Conservation (phyloP, 2,329 filamentous ascomycete species). For the Botrytis byssoidea region DNA sequence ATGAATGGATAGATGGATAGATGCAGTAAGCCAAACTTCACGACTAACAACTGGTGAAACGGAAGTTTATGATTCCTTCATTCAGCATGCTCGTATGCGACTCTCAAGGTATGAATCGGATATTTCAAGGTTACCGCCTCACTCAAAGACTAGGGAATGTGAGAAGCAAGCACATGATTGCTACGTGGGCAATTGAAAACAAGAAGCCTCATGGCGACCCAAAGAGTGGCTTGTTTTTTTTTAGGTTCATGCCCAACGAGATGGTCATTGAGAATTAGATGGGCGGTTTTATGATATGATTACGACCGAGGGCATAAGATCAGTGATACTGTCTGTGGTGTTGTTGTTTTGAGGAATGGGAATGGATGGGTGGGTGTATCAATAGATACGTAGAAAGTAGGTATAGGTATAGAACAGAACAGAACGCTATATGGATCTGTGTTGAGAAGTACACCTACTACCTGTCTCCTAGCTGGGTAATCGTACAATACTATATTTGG, state of each 20-base stretch:
- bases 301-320: background rate
- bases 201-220: slow-evolving; percentile 16
- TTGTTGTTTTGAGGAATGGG: background rate
- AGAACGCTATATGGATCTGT: background rate
- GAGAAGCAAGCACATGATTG: slow-evolving; percentile 12
- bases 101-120: background rate
- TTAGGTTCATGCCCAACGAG: slow-evolving; percentile 16
- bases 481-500: background rate
- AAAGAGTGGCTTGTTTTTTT: background rate
- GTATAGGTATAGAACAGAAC: background rate
- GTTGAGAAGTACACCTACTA: background rate
- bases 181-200: slow-evolving; percentile 14
- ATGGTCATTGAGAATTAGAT: background rate
- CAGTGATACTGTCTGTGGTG: no score
- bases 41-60: background rate
- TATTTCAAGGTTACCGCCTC: background rate
- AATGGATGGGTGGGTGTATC: background rate
- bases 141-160: background rate
- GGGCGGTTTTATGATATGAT: background rate
- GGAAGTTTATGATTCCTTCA: background rate
- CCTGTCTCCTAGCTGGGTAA: background rate
- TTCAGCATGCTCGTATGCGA: background rate
- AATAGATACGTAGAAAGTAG: background rate
- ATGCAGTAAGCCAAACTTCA: background rate
- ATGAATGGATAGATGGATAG: background rate